phyloP scores from a whole-genome alignment of 176 grass and related monocot genomes.

The Hyparrhenia diplandra region DNA sequence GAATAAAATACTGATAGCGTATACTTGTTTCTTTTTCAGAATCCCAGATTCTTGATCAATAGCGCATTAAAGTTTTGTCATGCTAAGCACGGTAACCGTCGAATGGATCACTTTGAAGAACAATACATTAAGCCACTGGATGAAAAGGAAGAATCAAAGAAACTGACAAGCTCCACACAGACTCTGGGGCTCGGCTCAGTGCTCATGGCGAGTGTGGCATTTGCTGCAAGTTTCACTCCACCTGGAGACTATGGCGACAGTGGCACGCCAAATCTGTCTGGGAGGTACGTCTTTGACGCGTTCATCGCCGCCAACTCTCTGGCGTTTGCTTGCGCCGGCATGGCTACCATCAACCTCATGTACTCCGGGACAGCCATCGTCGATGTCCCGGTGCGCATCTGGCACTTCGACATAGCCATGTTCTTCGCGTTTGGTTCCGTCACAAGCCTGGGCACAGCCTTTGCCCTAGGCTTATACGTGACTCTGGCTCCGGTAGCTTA shows the following conservation, averaged over 20 bases:
- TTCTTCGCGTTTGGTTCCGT: neutral
- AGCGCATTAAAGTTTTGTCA: neutral
- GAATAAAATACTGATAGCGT: no score
- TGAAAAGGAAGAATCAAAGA: neutral
- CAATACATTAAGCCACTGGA: neutral
- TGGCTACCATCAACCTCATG: neutral
- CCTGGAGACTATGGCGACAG: neutral
- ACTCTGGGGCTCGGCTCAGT: neutral
- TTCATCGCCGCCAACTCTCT: neutral
- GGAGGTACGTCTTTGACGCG: neutral
- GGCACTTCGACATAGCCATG: neutral
- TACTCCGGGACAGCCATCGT: neutral
- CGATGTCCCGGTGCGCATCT: neutral
- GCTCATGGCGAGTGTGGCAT: neutral
- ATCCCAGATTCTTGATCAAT: neutral
- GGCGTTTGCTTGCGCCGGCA: neutral
- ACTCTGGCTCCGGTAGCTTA: neutral
- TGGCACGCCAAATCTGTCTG: neutral
- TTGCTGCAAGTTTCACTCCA: neutral
- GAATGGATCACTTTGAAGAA: neutral
- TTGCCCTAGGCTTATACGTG: neutral
- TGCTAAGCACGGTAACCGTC: neutral
- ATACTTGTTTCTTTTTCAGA: neutral
- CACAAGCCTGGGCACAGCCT: neutral
- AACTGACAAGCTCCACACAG: neutral